Evolutionary conservation across 2,329 filamentous ascomycete species (phyloP), one percentile per base, ranked within the genome.

Genomic region (Diaporthe caulivora): DNA sequence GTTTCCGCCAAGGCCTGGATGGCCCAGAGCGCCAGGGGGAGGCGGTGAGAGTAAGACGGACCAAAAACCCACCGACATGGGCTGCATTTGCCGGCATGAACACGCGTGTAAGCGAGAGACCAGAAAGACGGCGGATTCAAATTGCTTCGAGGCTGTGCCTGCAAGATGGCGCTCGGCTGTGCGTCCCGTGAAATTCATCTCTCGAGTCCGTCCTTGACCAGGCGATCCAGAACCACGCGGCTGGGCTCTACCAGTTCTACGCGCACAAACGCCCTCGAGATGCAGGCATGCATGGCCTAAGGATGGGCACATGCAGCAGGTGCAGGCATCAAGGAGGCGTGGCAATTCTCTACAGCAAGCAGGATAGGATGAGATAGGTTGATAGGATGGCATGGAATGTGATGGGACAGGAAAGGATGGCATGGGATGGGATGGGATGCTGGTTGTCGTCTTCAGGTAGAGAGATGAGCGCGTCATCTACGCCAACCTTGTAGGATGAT

Each of bases 31-130:
- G 31, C 31, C 44, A 67, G 29, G 44, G 60, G 47, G 62, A 67
- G 47, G 62, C 62, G 62, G 62, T 67, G 62, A 67, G 62, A 53
- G 42, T 71, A 71, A 71, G 69, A 71, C 69, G 69, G 69, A 44
- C 55, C 21, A 71, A 71, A 71, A 29, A 62, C 55, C 55, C 44
- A 58, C 69, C 69, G 69, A 24, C n/a, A 42, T 53, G 44, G 29
- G 44, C 44, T 37, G 21, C 31, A 51, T 17, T 51, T 15, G 44
- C 44, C 29, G 62, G 44, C 62, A 15, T 53, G 31, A 47, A 34
- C 62, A 53, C n/a, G 44, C 47, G 31, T 67, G 62, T 67, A 67
- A 67, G 44, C 62, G 44, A 65, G 60, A 51, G 31, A 17, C 24
- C 40, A 24, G 49, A 26, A 13, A 42, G 26, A 51, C 18, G 42